Conservation (phyloP, 805 yeast genomes). For the Candida vaughaniae region DNA sequence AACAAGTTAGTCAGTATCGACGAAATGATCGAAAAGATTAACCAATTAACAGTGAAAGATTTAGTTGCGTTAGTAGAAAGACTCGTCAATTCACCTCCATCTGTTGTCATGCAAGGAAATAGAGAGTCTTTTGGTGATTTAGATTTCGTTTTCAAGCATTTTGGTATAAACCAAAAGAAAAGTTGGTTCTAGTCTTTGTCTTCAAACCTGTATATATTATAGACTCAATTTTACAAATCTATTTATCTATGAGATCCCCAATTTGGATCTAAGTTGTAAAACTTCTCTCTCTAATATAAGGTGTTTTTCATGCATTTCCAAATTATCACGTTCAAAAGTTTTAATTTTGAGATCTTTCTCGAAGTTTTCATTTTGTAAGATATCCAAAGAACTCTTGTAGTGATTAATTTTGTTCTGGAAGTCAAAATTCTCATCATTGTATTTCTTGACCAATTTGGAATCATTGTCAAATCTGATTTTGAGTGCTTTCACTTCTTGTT, state of each 20-base stretch:
- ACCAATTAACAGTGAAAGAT: conserved; percentile 63
- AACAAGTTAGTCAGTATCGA: conserved; percentile 69
- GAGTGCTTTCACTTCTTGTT: conserved; percentile 54
- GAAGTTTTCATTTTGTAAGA: conserved; percentile 35
- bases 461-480: conserved; percentile 53
- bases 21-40: conserved; percentile 82
- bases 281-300: conserved; percentile 56
- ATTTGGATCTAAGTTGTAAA: conserved; percentile 47
- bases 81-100: conserved; percentile 78
- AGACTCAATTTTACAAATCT: neutral
- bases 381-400: conserved; percentile 38
- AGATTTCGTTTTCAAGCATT: conserved; percentile 56
- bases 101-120: conserved; percentile 86
- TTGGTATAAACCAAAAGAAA: conserved; percentile 62
- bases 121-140: conserved; percentile 86
- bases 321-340: conserved; percentile 55
- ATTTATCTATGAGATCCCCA: conserved; percentile 11
- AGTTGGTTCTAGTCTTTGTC: conserved; percentile 5
- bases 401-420: conserved; percentile 51
- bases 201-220: conserved; percentile 1
- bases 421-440: conserved; percentile 58
- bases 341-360: conserved; percentile 45
- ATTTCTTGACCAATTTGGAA: conserved; percentile 46
- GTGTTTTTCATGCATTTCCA: conserved; percentile 53
- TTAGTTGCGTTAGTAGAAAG: conserved; percentile 70